Base-by-base conservation (phyloP, 1,284 basidiomycete genomes). In the Boletus smithii region DNA sequence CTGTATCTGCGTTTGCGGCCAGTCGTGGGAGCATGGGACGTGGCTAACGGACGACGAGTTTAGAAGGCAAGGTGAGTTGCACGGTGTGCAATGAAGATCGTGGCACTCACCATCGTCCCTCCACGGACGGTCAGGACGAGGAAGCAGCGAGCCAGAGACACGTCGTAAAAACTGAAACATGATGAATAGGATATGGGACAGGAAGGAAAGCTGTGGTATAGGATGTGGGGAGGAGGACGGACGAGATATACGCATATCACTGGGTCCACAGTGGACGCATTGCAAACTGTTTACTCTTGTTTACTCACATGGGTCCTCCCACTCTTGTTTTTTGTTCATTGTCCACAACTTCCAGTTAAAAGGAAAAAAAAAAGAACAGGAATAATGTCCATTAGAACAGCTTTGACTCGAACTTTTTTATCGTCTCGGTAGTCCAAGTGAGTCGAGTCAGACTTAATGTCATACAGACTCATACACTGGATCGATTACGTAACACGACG, bases 141-240 rank as follows among this genome's bases (percentile, higher is more conserved):
- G 80, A 57, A 85, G 78, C 27, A 86, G 73, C n/a, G 80, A 80
- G 56, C 76, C 74, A 0, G 85, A 87, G 46, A 88, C 81, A 33
- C 83, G 80, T 53, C 85, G 75, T 54, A 88, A 70, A 54, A 88
- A 72, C 53, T 76, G 75, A 68, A 84, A 85, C 85, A 88, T 87
- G 44, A 31, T 23, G 16, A 35, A n/a, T n/a, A n/a, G n/a, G n/a
- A n/a, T n/a, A n/a, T n/a, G n/a, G n/a, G n/a, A n/a, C 10, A 36
- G 20, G 14, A 29, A 10, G 24, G 9, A 26, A 26, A 26, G 32
- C 3, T 9, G 17, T 8, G 22, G n/a, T n/a, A 23, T 32, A 13
- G n/a, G 5, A n/a, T 31, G n/a, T 38, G 36, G 33, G 18, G 33
- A 35, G 11, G 9, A 10, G 24, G 56, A 44, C 37, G 39, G 40